phyloP scores from a whole-genome alignment of 495 filamentous ascomycete genomes.

The Talaromyces stipitatus region DNA sequence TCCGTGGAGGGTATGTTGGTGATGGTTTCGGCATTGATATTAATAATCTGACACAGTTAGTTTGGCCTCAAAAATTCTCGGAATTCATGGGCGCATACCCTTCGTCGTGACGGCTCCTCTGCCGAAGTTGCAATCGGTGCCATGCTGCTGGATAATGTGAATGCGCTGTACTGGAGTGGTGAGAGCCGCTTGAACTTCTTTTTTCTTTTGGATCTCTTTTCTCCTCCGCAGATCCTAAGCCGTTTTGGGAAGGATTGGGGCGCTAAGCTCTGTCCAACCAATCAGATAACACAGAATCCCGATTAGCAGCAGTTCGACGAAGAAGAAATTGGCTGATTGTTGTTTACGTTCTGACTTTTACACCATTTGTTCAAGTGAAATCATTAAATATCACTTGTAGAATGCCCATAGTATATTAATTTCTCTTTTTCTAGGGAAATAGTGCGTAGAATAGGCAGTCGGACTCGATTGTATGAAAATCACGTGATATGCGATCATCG shows the following conservation, averaged over 20 bases:
- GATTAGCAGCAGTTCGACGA: too few species aligned
- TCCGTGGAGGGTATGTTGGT: slow-evolving; percentile 82
- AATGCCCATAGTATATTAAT: too few species aligned
- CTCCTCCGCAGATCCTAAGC: not conserved
- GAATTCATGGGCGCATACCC: slow-evolving; percentile 28
- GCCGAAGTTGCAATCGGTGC: slow-evolving; percentile 22
- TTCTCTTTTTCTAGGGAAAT: not conserved
- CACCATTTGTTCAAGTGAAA: not conserved
- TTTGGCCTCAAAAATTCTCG: not conserved
- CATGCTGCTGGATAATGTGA: not conserved
- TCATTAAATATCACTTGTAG: too few species aligned
- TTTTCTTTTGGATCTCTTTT: not conserved
- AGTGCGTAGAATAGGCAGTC: not conserved
- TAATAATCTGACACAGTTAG: slow-evolving; percentile 62
- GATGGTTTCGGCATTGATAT: slow-evolving; percentile 80
- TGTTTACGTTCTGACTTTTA: not conserved
- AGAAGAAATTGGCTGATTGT: not conserved
- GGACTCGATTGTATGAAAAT: not conserved
- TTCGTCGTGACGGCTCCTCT: slow-evolving; percentile 42
- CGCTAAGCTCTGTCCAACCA: not conserved
- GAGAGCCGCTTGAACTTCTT: not conserved
- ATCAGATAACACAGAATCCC: not conserved
- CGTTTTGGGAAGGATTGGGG: not conserved
- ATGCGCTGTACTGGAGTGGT: not conserved
- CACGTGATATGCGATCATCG: slow-evolving; percentile 1